A percentile compares a stretch with the other conserved stretches of the same genome.
Conservation (phyloP, 192 early-diverging fungal species). For the Coemansia sp. region DNA sequence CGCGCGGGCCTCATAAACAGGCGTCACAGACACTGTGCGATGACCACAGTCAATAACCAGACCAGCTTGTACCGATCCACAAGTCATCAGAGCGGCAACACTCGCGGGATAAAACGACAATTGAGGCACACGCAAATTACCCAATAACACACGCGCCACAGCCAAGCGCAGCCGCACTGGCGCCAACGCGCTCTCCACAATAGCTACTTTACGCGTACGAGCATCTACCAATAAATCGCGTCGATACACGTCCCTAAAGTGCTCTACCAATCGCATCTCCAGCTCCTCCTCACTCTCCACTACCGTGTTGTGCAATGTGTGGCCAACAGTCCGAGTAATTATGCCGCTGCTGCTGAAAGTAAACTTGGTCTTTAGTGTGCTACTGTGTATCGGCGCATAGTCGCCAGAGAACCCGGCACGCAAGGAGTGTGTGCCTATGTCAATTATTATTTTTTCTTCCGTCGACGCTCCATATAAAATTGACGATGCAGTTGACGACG, state of each 20-base stretch:
- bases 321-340: not conserved
- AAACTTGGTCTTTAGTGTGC: constrained; percentile 14
- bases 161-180: constrained; percentile 70
- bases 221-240: constrained; percentile 80
- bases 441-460: constrained; percentile 88
- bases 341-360: not conserved
- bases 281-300: constrained; percentile 17
- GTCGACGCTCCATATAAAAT: constrained; percentile 40
- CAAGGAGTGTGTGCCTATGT: constrained; percentile 80
- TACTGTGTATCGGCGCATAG: constrained; percentile 69
- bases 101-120: constrained; percentile 76
- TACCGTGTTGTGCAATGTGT: not conserved
- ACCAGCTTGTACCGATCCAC: constrained; percentile 70
- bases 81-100: constrained; percentile 74
- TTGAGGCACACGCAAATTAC: constrained; percentile 78
- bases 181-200: constrained; percentile 76
- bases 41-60: constrained; percentile 89
- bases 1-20: constrained; percentile 62
- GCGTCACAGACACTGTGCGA: constrained; percentile 73
- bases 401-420: constrained; percentile 90
- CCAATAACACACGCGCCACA: constrained; percentile 75
- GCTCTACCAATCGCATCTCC: constrained; percentile 27
- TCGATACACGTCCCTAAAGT: constrained; percentile 28
- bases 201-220: constrained; percentile 80
- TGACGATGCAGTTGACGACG: not conserved